Base-by-base conservation (phyloP, 1,284 basidiomycete species). In the Gomphus sp. region DNA sequence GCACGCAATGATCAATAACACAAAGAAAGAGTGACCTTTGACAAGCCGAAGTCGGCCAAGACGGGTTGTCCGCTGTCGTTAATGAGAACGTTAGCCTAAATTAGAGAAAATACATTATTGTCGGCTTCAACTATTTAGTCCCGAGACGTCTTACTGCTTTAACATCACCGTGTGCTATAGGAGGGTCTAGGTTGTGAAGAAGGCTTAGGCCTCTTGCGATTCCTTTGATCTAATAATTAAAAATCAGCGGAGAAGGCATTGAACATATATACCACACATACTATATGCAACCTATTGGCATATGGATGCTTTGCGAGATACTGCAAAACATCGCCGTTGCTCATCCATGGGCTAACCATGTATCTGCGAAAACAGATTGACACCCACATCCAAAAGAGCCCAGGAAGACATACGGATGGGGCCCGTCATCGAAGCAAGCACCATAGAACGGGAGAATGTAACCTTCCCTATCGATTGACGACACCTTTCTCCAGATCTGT, bases 21-120 rank as follows among this genome's bases (percentile, higher is more conserved):
- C 28, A 49, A 39, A 44, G 45, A 31, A 39, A 22, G 25, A 66
- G 36, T 22, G 59, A 79, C 79, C 67, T 76, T 74, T 16, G 80
- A 78, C 48, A 84, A 71, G 14, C 82, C 81, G 64, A 82, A 84
- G 63, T 84, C 81, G 4, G 82, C 75, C 25, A 84, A 69, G 14
- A 80, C 70, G 22, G 82, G 80, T 18, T 73, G 68, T 0, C 80
- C 79, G 39, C 66, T 59, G 16, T 70, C 66, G 63, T 78, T 68
- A 33, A 84, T 76, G 33, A 80, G 71, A 18, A 84, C 74, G 62
- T 81, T 84, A 34, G 72, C 72, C 81, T 83, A 60, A 7, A 4
- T 14, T 55, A 8, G 14, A n/a, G 25, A 25, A 5, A 31, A 18
- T 14, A 6, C 14, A 37, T 36, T 36, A 36, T 6, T 36, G 31